Conservation (phyloP, 495 filamentous ascomycete genomes). For the Penicillium soppii region DNA sequence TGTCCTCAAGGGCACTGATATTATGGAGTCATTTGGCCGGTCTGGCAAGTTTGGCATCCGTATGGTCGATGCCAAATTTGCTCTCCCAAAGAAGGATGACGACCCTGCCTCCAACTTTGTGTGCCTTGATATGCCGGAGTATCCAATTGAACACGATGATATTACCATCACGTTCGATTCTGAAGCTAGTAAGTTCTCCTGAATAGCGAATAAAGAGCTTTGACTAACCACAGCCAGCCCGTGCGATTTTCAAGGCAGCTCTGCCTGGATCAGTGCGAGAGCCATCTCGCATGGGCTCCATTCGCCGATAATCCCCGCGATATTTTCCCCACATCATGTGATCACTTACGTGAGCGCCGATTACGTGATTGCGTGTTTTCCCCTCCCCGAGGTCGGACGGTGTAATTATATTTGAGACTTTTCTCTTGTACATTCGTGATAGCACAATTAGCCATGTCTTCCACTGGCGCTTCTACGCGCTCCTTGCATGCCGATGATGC, state of each 20-base stretch:
- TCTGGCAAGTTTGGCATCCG: conserved; percentile 66
- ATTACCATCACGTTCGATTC: conserved; percentile 79
- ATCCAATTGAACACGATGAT: conserved; percentile 88
- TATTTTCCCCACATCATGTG: conserved; percentile 1
- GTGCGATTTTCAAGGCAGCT: conserved; percentile 42
- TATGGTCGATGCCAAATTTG: conserved; percentile 87
- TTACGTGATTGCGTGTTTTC: conserved; percentile 19
- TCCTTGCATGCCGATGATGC: conserved; percentile 86
- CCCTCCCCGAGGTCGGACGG: conserved; percentile 6
- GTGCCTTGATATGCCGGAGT: conserved; percentile 81
- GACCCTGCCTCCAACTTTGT: conserved; percentile 67
- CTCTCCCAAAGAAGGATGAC: conserved; percentile 63
- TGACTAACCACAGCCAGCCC: conserved; percentile 36
- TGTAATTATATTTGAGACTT: conserved; percentile 21
- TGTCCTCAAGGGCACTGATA: conserved; percentile 73
- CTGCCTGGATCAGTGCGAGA: conserved; percentile 49
- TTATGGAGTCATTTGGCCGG: conserved; percentile 68
- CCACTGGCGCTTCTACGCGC: conserved; percentile 54
- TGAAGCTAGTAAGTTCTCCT: conserved; percentile 62
- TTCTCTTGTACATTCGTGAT: conserved; percentile 26
- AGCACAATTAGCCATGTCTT: conserved; percentile 30
- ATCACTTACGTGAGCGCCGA: conserved; percentile 21
- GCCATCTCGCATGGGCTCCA: conserved; percentile 49
- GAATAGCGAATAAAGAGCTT: not conserved
- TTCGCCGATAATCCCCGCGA: conserved; percentile 37